Evolutionary conservation across 2,329 filamentous ascomycete genomes (phyloP).

Genomic region (Neocatenulostroma microsporum): DNA sequence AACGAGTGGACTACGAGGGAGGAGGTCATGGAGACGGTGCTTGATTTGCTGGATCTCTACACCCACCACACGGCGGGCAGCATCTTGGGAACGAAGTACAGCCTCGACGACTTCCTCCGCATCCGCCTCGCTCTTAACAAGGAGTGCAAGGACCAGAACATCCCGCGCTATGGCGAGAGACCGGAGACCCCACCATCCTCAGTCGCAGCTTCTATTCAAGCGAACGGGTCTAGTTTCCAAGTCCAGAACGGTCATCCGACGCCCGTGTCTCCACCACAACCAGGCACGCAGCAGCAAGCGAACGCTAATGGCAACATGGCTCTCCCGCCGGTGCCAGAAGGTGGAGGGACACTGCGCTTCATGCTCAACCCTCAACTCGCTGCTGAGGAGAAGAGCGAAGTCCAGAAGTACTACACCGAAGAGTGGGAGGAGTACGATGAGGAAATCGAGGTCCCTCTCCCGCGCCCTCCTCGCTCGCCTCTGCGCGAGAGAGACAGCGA

Average conservation of each 20-base stretch:
- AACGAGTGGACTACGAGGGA: conserved; percentile 39
- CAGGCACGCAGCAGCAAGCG: conserved; percentile 16
- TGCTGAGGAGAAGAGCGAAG: conserved; percentile 59
- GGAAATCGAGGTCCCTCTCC: conserved; percentile 56
- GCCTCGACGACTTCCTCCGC: conserved; percentile 71
- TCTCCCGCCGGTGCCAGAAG: conserved; percentile 17
- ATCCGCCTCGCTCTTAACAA: conserved; percentile 82
- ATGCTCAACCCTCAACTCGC: conserved; percentile 77
- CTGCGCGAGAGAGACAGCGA: no score
- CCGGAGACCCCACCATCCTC: no score
- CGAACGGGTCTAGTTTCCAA: conserved; percentile 23
- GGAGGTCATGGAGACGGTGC: conserved; percentile 63
- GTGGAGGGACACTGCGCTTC: conserved; percentile 68
- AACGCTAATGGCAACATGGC: neutral
- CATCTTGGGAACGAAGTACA: conserved; percentile 62
- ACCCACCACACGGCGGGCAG: conserved; percentile 72
- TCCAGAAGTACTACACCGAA: conserved; percentile 61
- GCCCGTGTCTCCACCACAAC: conserved; percentile 26
- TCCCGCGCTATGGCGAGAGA: conserved; percentile 52
- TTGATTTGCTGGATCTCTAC: conserved; percentile 88
- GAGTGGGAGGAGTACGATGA: conserved; percentile 71
- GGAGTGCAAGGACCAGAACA: conserved; percentile 58
- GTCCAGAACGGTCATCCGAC: conserved; percentile 29
- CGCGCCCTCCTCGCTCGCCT: conserved; percentile 15
- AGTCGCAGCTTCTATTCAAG: conserved; percentile 14